phyloP scores from a whole-genome alignment of 768 basidiomycete species.

The Suillus discolor region DNA sequence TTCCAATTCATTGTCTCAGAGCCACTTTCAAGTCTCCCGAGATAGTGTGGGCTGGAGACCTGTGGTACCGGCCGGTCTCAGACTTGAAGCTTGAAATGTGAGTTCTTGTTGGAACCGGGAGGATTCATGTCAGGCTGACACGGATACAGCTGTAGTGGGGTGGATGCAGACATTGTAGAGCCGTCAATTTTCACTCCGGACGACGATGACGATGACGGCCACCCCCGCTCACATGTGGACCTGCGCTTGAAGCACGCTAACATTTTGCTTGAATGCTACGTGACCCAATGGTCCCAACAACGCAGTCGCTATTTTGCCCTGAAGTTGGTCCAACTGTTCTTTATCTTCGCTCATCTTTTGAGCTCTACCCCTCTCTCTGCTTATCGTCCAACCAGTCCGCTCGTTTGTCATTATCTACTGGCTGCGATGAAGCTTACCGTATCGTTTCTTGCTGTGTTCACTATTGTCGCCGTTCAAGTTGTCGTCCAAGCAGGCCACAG shows the following conservation, averaged over 20 bases:
- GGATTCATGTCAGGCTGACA: not conserved
- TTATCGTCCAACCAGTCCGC: slow-evolving; percentile 15
- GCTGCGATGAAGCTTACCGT: slow-evolving; percentile 46
- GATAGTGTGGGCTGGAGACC: not conserved
- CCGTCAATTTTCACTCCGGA: not conserved
- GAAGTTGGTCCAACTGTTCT: not conserved
- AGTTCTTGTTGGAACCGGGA: not conserved
- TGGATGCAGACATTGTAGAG: not conserved
- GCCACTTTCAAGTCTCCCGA: not conserved
- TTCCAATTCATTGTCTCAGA: not conserved
- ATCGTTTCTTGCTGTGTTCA: slow-evolving; percentile 41
- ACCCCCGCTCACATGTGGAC: not conserved
- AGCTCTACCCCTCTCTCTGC: not conserved
- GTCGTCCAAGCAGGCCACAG: slow-evolving; percentile 35
- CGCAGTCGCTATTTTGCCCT: not conserved
- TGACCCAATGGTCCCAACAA: not conserved
- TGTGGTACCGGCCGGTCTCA: not conserved
- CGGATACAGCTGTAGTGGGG: not conserved
- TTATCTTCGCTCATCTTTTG: not conserved
- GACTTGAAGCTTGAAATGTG: not conserved
- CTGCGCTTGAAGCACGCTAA: not conserved
- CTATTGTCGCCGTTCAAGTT: slow-evolving; percentile 21
- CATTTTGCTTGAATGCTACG: not conserved
- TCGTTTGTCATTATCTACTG: slow-evolving; percentile 19
- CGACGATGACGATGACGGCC: not conserved